Evolutionary conservation across 169 alveolate species (phyloP).

Genomic region (Plasmodium fragile): DNA sequence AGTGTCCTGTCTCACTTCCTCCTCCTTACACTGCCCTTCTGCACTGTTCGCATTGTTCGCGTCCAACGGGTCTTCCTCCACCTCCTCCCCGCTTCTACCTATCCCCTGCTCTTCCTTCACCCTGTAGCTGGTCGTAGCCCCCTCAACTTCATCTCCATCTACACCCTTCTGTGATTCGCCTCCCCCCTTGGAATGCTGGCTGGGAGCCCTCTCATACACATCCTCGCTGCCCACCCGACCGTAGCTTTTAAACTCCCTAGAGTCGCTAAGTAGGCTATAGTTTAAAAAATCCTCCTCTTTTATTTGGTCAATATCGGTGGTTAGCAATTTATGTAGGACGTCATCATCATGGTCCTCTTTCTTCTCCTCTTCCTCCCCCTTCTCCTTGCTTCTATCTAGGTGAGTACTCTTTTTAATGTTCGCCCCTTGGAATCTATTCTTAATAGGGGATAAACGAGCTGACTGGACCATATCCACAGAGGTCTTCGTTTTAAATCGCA

Average conservation of each 20-base stretch:
- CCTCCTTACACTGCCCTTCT: neutral
- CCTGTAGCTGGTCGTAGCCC: neutral
- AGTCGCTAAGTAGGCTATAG: neutral
- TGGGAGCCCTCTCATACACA: neutral
- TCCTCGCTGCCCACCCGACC: neutral
- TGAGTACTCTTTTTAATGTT: neutral
- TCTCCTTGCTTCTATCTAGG: neutral
- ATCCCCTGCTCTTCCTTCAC: neutral
- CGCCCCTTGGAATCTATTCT: neutral
- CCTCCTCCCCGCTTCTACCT: neutral
- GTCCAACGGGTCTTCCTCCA: neutral
- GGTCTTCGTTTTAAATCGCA: slow-evolving; percentile 22
- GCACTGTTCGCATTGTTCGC: neutral
- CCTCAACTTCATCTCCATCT: neutral
- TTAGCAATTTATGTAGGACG: neutral
- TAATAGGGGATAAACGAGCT: slow-evolving; percentile 44
- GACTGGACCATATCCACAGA: slow-evolving; percentile 32
- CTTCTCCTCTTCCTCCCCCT: neutral
- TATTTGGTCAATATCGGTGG: neutral
- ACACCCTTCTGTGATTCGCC: neutral
- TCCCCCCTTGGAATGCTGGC: neutral
- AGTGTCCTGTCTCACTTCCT: neutral
- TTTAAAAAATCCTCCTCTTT: slow-evolving; percentile 22
- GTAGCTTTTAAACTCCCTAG: neutral
- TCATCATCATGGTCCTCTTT: neutral